Evolutionary conservation across 176 grass and related monocot species (phyloP), one percentile per base, ranked within the genome.

Genomic region (Eremochloa ophiuroides): DNA sequence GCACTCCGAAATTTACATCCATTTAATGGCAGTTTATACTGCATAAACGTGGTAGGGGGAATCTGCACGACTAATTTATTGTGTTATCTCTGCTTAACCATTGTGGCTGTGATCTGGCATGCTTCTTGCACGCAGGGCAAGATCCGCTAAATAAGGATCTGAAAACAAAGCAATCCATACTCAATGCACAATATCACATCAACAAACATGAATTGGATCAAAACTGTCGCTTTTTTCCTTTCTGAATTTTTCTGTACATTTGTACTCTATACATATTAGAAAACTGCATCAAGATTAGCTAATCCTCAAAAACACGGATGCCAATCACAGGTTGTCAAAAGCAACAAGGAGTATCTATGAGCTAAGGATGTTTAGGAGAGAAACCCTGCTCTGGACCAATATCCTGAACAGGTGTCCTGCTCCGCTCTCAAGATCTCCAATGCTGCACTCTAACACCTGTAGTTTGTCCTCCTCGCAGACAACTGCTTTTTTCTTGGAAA

Each of bases 381-480:
- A 88, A 63, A 92, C 86, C 75, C 86, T 92, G 67, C 43, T 40
- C 39, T 88, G 86, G 63, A 89, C 80, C 69, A 92, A 63, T 47
- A 61, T 73, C 75, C 80, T 72, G 47, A 89, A 87, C 44, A 84
- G 53, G 74, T 69, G 71, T 41, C 72, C 84, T 6, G 39, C 67
- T 78, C 51, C 71, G 22, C 44, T 73, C 87, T 77, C 75, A 40
- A 92, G 87, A 56, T 71, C 71, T 30, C 28, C 37, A 62, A 89
- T 84, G 67, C 50, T 82, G 73, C 70, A 27, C 67, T 93, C 91
- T 16, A 90, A 62, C 12, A 15, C 71, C 82, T 76, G 78, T 85
- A 93, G 56, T 71, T 88, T 78, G 30, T 76, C 85, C 82, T 77
- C 88, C 15, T 50, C 20, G 2, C 69, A 88, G 12, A 74, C 47